Evolutionary conservation across 2,329 filamentous ascomycete species (phyloP).

Genomic region (Mycosphaerella sp.): DNA sequence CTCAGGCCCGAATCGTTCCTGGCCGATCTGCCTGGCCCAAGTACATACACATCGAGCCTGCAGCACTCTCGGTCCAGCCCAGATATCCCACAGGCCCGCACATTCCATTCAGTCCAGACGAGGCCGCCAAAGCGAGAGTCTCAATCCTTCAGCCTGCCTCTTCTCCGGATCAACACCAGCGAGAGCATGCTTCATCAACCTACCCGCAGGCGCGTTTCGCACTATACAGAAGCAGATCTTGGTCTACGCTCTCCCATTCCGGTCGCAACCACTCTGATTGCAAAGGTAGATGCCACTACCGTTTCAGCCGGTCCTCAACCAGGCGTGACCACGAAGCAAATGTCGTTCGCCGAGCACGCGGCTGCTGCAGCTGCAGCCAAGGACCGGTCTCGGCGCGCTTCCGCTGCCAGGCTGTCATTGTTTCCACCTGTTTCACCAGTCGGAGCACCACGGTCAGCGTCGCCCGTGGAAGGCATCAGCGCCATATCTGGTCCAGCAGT

Average conservation of each 20-base stretch:
- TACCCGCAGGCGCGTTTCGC: slow-evolving; percentile 4
- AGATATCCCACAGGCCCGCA: neutral
- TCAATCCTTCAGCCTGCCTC: slow-evolving; percentile 29
- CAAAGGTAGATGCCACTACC: slow-evolving; percentile 21
- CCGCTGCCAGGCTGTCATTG: slow-evolving; percentile 20
- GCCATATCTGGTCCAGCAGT: neutral
- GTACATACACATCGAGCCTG: neutral
- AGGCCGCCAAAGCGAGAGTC: slow-evolving; percentile 16
- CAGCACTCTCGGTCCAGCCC: neutral
- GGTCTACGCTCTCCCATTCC: slow-evolving; percentile 21
- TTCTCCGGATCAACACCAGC: slow-evolving; percentile 35
- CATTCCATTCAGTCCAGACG: slow-evolving; percentile 1
- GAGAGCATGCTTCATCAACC: slow-evolving; percentile 17
- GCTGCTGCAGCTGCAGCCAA: slow-evolving; percentile 4
- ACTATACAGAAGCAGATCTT: slow-evolving; percentile 15
- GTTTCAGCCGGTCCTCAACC: slow-evolving; percentile 1
- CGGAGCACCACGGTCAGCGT: neutral
- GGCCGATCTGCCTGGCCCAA: slow-evolving; percentile 24
- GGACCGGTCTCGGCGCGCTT: neutral
- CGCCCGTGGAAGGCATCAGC: neutral
- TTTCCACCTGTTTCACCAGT: slow-evolving; percentile 15
- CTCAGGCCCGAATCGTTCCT: slow-evolving; percentile 27
- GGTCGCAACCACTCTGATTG: slow-evolving; percentile 22
- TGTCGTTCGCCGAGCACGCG: slow-evolving; percentile 4
- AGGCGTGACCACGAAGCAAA: neutral